Percentiles rank a stretch among this genome's conserved stretches.
These are phyloP conservation scores for Mentha longifolia DNA, from an alignment of 257 asterid genomes.

Conservation along the genomic window DNA sequence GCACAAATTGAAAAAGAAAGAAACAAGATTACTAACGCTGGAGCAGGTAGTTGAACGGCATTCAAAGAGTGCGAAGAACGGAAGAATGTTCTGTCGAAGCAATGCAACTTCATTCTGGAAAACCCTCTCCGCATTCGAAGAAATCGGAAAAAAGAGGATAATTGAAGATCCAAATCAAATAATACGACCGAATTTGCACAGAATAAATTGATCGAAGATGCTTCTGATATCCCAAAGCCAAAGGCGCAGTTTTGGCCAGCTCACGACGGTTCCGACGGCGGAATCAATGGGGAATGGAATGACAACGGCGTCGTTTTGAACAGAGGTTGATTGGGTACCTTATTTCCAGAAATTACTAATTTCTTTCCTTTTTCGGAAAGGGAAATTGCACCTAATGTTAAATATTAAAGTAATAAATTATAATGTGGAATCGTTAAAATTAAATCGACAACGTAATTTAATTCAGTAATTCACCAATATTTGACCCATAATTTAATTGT, in stretches of 20 bases:
- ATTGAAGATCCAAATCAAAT: background rate
- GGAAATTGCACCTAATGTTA: too few relatives aligned
- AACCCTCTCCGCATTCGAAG: slow-evolving; percentile 36
- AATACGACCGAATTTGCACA: background rate
- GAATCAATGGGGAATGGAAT: slow-evolving; percentile 3
- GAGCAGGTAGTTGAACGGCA: slow-evolving; percentile 60
- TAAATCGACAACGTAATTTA: too few relatives aligned
- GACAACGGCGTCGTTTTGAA: slow-evolving; percentile 15
- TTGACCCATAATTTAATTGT: too few relatives aligned
- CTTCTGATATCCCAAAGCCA: slow-evolving; percentile 11
- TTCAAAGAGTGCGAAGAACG: slow-evolving; percentile 47
- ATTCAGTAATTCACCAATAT: too few relatives aligned
- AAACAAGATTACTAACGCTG: slow-evolving; percentile 43
- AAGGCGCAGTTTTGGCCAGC: slow-evolving; percentile 8
- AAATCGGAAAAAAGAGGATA: background rate
- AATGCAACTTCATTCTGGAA: slow-evolving; percentile 54
- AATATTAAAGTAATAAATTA: too few relatives aligned
- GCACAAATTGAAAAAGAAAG: background rate
- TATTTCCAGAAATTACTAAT: background rate
- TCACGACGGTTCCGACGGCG: slow-evolving; percentile 11
- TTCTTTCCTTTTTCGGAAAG: too few relatives aligned
- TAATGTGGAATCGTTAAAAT: too few relatives aligned
- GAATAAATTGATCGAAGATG: background rate
- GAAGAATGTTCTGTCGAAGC: slow-evolving; percentile 42
- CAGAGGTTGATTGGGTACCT: background rate